These are phyloP conservation scores for Fusarium brevicatenulatum DNA, from an alignment of 2,329 filamentous ascomycete genomes.

Conservation along the genomic window DNA sequence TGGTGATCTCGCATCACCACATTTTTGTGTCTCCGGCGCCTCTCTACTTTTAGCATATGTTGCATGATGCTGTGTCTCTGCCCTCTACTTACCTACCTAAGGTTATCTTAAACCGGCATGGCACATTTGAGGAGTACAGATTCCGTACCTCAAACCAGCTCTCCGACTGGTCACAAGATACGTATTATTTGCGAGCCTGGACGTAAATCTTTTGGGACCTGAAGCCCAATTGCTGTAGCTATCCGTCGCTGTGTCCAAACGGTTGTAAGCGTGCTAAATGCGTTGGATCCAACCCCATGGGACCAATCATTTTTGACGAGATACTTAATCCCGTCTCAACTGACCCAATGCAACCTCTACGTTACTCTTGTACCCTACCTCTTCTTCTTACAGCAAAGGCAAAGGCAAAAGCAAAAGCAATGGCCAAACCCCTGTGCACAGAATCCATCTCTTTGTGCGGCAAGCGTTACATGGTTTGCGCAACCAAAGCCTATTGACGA, in stretches of 20 bases:
- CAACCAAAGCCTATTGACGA: neutral
- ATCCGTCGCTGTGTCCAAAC: slow-evolving; percentile 13
- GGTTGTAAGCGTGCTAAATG: neutral
- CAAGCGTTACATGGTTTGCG: slow-evolving; percentile 5
- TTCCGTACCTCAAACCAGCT: neutral
- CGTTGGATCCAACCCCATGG: slow-evolving; percentile 16
- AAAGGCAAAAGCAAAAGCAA: too few relatives aligned
- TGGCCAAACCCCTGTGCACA: neutral
- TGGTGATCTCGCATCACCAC: neutral
- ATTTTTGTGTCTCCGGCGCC: neutral
- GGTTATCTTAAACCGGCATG: neutral
- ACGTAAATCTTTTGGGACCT: neutral
- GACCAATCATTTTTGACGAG: slow-evolving; percentile 15
- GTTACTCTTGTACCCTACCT: slow-evolving; percentile 1
- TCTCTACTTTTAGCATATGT: neutral
- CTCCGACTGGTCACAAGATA: slow-evolving; percentile 10
- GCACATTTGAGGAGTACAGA: neutral
- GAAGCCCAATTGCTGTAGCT: slow-evolving; percentile 5
- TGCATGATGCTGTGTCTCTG: neutral
- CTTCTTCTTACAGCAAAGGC: neutral
- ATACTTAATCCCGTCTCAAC: neutral
- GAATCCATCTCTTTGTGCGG: neutral
- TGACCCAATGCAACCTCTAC: neutral
- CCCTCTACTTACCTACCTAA: neutral
- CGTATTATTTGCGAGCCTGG: neutral